phyloP scores from a whole-genome alignment of 176 grass and related monocot genomes.

The barley (Hordeum vulgare) region MorexV3_pseudomolecules_assembly NC_058519.1:557188789-557189288 shows the following conservation, averaged over 20 bases:
- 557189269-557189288: slow-evolving; percentile 39
- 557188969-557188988: neutral
- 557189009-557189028: neutral
- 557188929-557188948: neutral
- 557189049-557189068: neutral
- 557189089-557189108: neutral
- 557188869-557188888: neutral
- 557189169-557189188: neutral
- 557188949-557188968: neutral
- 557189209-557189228: slow-evolving; percentile 16
- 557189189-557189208: slow-evolving; percentile 14
- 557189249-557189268: neutral
- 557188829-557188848: slow-evolving; percentile 38
- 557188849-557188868: slow-evolving; percentile 27
- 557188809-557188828: slow-evolving; percentile 12
- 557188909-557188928: slow-evolving; percentile 26
- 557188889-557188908: slow-evolving; percentile 3
- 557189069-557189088: neutral
- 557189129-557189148: neutral
- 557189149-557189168: neutral
- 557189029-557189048: neutral
- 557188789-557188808: neutral
- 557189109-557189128: neutral
- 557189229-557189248: slow-evolving; percentile 18
- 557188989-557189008: neutral